Base-by-base conservation (phyloP, 805 yeast species). In the Candida insectorum region DNA sequence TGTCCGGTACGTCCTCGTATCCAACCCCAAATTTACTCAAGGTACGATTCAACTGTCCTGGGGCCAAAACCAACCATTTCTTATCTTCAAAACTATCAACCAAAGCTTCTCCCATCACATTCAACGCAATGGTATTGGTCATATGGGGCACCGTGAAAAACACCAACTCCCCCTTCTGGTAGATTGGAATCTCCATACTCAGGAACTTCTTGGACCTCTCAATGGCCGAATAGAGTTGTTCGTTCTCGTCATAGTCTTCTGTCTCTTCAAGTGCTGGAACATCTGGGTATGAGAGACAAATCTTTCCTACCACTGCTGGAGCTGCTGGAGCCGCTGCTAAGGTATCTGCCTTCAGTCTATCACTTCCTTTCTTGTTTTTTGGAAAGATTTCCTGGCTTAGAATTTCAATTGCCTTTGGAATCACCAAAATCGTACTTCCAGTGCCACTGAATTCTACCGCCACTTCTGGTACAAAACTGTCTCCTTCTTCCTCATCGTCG, bases 241-340 rank as follows among this genome's bases (percentile, higher is more conserved):
- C 75, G 33, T 69, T 73, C 33, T 72, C 77, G 40, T 72, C 75
- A 37, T 53, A 71, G 8, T 68, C 73, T 14, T 59, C 62, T 24
- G 11, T 6, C 30, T 28, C 2, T 16, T 26, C 12, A 24, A 24
- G n/a, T 14, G 17, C 4, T 25, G n/a, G 14, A 26, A n/a, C 2
- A 35, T 30, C 14, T 30, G 28, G 4, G 34, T 31, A 27, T 35
- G 31, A n/a, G n/a, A n/a, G n/a, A n/a, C n/a, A n/a, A n/a, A n/a
- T n/a, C n/a, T n/a, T n/a, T n/a, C n/a, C n/a, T n/a, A n/a, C n/a
- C n/a, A n/a, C n/a, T n/a, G n/a, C n/a, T n/a, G n/a, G 26, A 24
- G 8, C 11, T 20, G 23, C 11, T 8, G 23, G 23, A 8, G 11
- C 23, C 11, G 8, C 23, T n/a, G n/a, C n/a, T n/a, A n/a, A n/a